A percentile compares a stretch with the other conserved stretches of the same genome.
Conservation (phyloP, 176 grass and related monocot species). For the Triticum turgidum region DNA sequence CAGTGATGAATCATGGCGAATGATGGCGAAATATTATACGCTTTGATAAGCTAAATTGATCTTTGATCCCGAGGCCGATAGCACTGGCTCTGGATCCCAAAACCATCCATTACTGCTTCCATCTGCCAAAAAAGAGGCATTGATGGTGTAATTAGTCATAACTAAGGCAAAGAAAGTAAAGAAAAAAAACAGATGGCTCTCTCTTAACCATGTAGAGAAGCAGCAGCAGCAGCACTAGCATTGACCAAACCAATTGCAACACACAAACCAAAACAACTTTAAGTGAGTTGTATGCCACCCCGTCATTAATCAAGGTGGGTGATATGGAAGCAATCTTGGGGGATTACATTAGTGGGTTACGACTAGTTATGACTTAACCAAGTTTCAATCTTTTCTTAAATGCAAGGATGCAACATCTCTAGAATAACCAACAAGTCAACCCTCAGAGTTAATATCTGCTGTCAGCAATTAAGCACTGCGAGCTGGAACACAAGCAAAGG, state of each 20-base stretch:
- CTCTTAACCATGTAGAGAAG: constrained; percentile 34
- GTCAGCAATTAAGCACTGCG: constrained; percentile 61
- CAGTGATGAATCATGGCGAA: constrained; percentile 41
- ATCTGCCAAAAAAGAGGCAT: constrained; percentile 55
- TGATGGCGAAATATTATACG: constrained; percentile 48
- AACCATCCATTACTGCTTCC: constrained; percentile 49
- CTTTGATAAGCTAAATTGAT: constrained; percentile 25
- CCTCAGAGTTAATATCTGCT: constrained; percentile 56
- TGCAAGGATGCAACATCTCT: constrained; percentile 34
- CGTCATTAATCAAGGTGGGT: constrained; percentile 51
- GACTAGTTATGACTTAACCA: constrained; percentile 30
- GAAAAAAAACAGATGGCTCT: constrained; percentile 4
- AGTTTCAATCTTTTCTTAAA: constrained; percentile 30
- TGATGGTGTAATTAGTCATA: constrained; percentile 44
- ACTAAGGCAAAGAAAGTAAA: background rate
- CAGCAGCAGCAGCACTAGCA: constrained; percentile 28
- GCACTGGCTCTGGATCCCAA: constrained; percentile 64
- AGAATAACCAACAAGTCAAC: constrained; percentile 62
- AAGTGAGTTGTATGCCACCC: constrained; percentile 55
- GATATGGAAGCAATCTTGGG: constrained; percentile 46
- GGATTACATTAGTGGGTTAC: constrained; percentile 38
- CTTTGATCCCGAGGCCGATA: constrained; percentile 54
- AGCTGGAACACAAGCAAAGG: constrained; percentile 47
- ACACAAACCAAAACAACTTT: constrained; percentile 62
- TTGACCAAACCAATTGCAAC: constrained; percentile 51